phyloP scores from a whole-genome alignment of 169 alveolate species.

The Theileria sp. region DNA sequence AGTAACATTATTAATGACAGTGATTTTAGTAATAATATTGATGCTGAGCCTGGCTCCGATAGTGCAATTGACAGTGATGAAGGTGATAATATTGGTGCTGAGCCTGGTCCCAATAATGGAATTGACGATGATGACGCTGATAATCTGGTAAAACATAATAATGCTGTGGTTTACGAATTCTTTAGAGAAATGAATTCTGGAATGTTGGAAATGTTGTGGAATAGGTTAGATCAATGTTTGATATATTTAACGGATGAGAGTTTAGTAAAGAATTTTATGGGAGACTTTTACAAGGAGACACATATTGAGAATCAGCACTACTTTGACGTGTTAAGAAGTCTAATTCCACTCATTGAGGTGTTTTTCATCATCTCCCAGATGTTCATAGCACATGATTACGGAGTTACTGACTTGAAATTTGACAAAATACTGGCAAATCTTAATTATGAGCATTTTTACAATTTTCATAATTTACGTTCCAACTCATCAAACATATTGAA shows the following conservation, averaged over 20 bases:
- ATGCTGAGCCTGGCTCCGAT: too few species aligned
- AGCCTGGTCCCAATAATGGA: too few species aligned
- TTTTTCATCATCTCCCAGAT: slow-evolving; percentile 37
- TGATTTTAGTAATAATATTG: too few species aligned
- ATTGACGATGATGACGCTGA: neutral
- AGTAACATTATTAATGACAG: neutral
- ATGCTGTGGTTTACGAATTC: slow-evolving; percentile 8
- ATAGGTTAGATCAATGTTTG: slow-evolving; percentile 20
- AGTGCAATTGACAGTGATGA: too few species aligned
- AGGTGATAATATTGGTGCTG: too few species aligned
- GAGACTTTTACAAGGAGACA: slow-evolving; percentile 9
- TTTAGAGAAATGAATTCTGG: slow-evolving; percentile 27
- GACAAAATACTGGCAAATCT: slow-evolving; percentile 36
- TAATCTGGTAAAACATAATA: neutral
- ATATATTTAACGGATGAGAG: slow-evolving; percentile 3
- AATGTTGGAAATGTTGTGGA: slow-evolving; percentile 40
- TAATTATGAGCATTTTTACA: slow-evolving; percentile 34
- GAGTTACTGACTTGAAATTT: slow-evolving; percentile 22
- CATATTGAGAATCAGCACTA: slow-evolving; percentile 10
- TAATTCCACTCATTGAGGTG: slow-evolving; percentile 58
- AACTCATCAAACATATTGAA: neutral
- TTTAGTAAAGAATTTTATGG: neutral
- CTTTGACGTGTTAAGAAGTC: slow-evolving; percentile 20
- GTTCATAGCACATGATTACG: slow-evolving; percentile 43
- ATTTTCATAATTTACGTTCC: neutral